Base-by-base conservation (phyloP, 2,329 filamentous ascomycete genomes). In the Microcyclospora tardicrescens region DNA sequence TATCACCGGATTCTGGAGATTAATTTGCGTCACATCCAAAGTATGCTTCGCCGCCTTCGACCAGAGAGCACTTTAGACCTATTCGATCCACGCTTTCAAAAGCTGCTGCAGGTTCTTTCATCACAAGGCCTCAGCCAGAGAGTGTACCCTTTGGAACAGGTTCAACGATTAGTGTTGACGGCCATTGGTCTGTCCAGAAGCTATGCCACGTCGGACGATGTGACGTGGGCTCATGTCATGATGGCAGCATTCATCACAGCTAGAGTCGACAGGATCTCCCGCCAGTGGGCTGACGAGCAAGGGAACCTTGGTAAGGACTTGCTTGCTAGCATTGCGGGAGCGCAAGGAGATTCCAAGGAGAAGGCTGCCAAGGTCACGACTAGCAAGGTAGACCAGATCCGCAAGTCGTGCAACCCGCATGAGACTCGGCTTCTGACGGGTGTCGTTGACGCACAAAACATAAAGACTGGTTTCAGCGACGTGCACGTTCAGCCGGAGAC, bases 391-490 rank as follows among this genome's bases (percentile, higher is more conserved):
- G 66, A 65, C 16, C 63, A 67, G 33, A 53, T 74, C 41, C 69
- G 66, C 44, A 68, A 68, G 51, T 76, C 68, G 32, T 77, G 73
- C 49, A 86, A 81, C 40, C 70, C 78, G 37, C 79, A 94, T 47
- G 91, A 96, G 60, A 84, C 84, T 59, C 81, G 79, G 49, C 70
- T 98, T 6, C 66, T 94, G 34, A 73, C 75, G 3, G 86, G 89
- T 9, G 79, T 96, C 2, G 77, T 94, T 28, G 77, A 94, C 54
- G 76, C 84, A 6, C 70, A 79, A 34, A 82, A 82, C 51, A 84
- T 98, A 47, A 78, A 78, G 44, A 93, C 84, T 0, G 93, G 84
- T 0, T 98, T 96, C 56, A 70, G 75, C 16, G 83, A 94, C 56
- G 81, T 98, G 14, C 84, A 93, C 51, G 85, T 81, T 2, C 78